phyloP scores from a whole-genome alignment of 257 asterid genomes.

The Forsythia suspensa region DNA sequence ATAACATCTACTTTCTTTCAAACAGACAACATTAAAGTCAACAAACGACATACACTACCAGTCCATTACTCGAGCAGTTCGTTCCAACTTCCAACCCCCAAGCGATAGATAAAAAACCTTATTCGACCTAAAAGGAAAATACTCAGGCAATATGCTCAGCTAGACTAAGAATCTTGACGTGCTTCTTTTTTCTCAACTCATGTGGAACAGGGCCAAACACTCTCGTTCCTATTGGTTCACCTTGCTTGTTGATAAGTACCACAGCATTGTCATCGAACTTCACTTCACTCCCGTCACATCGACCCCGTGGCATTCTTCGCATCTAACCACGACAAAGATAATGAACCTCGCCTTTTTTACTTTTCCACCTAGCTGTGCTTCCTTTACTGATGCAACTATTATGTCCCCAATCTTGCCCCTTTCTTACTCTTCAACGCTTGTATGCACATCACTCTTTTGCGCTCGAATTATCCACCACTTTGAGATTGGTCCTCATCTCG shows the following conservation, averaged over 20 bases:
- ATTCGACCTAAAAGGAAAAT: no score
- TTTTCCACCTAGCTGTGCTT: no score
- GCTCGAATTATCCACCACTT: constrained; percentile 97
- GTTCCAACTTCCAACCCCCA: not conserved
- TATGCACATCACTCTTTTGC: no score
- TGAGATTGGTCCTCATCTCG: constrained; percentile 88
- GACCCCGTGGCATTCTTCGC: constrained; percentile 89
- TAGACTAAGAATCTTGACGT: constrained; percentile 91
- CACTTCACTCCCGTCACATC: constrained; percentile 87
- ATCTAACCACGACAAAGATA: constrained; percentile 88
- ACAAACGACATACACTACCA: not conserved
- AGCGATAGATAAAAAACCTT: not conserved
- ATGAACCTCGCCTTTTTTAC: constrained; percentile 80
- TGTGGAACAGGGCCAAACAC: constrained; percentile 95
- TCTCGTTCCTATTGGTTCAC: constrained; percentile 93
- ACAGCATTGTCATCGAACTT: constrained; percentile 92
- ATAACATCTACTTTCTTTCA: no score
- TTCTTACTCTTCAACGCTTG: no score
- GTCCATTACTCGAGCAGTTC: not conserved
- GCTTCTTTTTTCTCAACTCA: constrained; percentile 92
- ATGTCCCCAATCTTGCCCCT: no score
- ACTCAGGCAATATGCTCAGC: constrained; percentile 74
- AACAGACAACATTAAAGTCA: not conserved
- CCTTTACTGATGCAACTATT: no score
- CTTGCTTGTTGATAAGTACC: constrained; percentile 83